A percentile compares a stretch with the other conserved stretches of the same genome.
Conservation (phyloP, 2,329 filamentous ascomycete genomes). For the Phialocephala sp. region DNA sequence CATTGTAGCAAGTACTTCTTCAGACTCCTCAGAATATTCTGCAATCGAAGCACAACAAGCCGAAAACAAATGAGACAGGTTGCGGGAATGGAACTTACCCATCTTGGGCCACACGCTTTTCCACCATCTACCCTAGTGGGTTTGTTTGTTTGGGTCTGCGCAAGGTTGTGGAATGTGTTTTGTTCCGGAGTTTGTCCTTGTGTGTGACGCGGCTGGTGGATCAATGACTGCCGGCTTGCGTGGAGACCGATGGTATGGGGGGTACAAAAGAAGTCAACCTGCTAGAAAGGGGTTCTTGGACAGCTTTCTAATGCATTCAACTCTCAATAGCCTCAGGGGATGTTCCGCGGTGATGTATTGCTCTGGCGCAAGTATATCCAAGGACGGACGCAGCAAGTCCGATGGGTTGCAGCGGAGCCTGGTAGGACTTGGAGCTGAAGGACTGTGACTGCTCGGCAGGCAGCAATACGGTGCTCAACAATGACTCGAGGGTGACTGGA, state of each 20-base stretch:
- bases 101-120: conserved; percentile 1
- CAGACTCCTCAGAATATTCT: not conserved
- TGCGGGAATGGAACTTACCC: conserved; percentile 4
- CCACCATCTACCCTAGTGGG: conserved; percentile 6
- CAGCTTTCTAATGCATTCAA: conserved; percentile 2
- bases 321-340: not conserved
- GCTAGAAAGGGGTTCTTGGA: not conserved
- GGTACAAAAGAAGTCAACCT: not conserved
- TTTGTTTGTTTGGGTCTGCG: not conserved
- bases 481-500: not conserved
- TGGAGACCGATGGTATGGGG: not conserved
- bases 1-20: not conserved
- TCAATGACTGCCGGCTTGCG: not conserved
- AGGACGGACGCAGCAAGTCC: not conserved
- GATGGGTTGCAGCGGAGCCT: not conserved
- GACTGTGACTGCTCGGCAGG: not conserved
- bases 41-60: not conserved
- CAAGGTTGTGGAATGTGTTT: not conserved
- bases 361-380: not conserved
- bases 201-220: conserved; percentile 6
- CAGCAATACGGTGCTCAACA: not conserved
- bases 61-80: not conserved
- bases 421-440: not conserved
- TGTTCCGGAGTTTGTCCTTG: not conserved
- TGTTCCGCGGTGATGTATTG: not conserved